These are phyloP conservation scores for Pleurotus pulmonarius DNA, from an alignment of 768 basidiomycete genomes.

Conservation along the genomic window DNA sequence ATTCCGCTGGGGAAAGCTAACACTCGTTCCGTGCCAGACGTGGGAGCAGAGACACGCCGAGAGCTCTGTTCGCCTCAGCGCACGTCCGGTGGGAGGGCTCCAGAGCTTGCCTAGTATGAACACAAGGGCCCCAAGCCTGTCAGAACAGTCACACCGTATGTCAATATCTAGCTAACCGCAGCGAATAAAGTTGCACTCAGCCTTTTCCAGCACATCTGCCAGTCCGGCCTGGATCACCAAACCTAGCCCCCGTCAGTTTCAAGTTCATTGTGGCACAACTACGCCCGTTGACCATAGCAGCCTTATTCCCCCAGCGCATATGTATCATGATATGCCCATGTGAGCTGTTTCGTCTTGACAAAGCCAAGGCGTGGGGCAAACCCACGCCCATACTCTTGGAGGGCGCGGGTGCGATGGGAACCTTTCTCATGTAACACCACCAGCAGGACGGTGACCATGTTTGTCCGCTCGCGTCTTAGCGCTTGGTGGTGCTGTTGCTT, in stretches of 20 bases:
- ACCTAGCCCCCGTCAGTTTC: neutral
- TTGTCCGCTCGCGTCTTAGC: neutral
- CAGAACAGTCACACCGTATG: slow-evolving; percentile 3
- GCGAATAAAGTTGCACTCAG: neutral
- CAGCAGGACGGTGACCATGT: neutral
- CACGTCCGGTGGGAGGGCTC: neutral
- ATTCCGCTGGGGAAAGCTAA: neutral
- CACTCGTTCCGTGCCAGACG: slow-evolving; percentile 4
- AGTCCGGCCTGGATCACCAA: neutral
- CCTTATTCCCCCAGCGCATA: too few species aligned
- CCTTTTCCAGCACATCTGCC: neutral
- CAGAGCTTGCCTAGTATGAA: slow-evolving; percentile 1
- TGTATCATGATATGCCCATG: too few species aligned
- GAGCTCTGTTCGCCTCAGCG: neutral
- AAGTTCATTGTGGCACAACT: too few species aligned
- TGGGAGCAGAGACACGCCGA: neutral
- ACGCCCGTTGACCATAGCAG: too few species aligned
- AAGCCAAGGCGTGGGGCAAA: neutral
- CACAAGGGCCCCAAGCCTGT: slow-evolving; percentile 3
- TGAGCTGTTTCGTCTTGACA: too few species aligned
- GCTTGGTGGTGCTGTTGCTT: slow-evolving; percentile 6
- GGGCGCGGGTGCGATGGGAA: slow-evolving; percentile 5
- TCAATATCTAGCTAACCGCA: neutral
- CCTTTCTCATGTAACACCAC: neutral
- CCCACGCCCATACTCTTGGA: neutral